Conservation (phyloP, 257 asterid species). For the Knoxia roxburghii region DNA sequence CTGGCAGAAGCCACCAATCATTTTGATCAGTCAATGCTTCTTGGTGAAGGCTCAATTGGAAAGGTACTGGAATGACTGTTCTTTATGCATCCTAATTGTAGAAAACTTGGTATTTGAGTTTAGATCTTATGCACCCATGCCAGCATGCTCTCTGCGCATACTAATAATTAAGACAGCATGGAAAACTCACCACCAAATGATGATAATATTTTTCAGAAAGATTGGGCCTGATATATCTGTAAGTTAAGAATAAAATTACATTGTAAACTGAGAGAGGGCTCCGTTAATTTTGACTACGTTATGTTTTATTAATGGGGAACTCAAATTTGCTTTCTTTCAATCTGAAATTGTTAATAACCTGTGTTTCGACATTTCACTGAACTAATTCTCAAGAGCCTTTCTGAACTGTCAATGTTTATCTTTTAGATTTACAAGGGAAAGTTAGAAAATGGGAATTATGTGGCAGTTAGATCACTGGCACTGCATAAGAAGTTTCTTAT, state of each 20-base stretch:
- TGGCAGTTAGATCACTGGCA: conserved; percentile 56
- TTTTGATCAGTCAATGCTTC: conserved; percentile 56
- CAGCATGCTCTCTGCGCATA: background rate
- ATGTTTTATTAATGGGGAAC: background rate
- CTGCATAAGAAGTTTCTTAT: conserved; percentile 51
- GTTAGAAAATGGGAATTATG: conserved; percentile 55
- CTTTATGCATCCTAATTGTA: conserved; percentile 10
- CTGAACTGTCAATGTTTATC: conserved; percentile 5
- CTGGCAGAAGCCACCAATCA: conserved; percentile 67
- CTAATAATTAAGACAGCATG: background rate
- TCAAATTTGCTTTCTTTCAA: background rate
- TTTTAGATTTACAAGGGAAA: conserved; percentile 82
- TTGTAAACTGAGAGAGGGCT: background rate
- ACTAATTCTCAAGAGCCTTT: conserved; percentile 14
- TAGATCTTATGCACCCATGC: background rate
- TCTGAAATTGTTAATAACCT: background rate
- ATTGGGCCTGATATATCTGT: background rate
- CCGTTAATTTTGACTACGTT: background rate
- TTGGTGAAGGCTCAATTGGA: conserved; percentile 85
- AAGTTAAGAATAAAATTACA: background rate
- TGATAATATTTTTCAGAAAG: too few relatives aligned
- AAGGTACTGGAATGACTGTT: conserved; percentile 49
- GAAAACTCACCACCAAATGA: background rate
- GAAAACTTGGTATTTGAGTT: background rate
- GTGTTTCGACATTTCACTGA: background rate